These are phyloP conservation scores for Encephalitozoon intestinalis DNA, from an alignment of 371 early-diverging fungal species.

Conservation along the genomic window DNA sequence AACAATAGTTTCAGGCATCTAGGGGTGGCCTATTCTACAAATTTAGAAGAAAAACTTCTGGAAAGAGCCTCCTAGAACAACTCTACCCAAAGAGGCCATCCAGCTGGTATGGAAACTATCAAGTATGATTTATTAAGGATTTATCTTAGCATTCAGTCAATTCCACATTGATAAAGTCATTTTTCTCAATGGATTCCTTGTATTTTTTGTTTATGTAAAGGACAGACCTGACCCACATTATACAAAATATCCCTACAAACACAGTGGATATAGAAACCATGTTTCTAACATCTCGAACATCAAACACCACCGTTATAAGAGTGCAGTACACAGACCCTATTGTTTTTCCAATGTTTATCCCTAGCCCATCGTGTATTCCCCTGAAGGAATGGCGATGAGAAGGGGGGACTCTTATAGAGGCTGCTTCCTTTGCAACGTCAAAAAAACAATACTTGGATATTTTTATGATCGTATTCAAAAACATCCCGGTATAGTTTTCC, in stretches of 20 bases:
- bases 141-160: background rate
- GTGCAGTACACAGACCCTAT: constrained; percentile 39
- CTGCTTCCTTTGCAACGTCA: constrained; percentile 60
- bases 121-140: background rate
- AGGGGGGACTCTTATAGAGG: constrained; percentile 54
- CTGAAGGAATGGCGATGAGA: constrained; percentile 48
- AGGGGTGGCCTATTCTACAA: background rate
- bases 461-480: constrained; percentile 29
- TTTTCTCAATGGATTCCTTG: constrained; percentile 42
- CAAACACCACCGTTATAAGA: background rate
- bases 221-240: constrained; percentile 54
- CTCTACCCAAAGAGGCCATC: background rate
- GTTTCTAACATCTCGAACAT: constrained; percentile 50
- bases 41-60: background rate
- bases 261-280: constrained; percentile 33
- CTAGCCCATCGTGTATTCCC: constrained; percentile 59
- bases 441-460: constrained; percentile 59
- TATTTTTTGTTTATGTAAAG: constrained; percentile 53
- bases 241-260: background rate
- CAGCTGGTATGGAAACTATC: background rate
- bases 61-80: background rate
- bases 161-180: constrained; percentile 46
- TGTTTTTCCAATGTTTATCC: constrained; percentile 59
- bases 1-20: constrained; percentile 49
- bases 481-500: constrained; percentile 18